A percentile compares a stretch with the other conserved stretches of the same genome.
Evolutionary conservation across 1,284 basidiomycete genomes (phyloP).

Genomic region (Fistulinella staudtii): DNA sequence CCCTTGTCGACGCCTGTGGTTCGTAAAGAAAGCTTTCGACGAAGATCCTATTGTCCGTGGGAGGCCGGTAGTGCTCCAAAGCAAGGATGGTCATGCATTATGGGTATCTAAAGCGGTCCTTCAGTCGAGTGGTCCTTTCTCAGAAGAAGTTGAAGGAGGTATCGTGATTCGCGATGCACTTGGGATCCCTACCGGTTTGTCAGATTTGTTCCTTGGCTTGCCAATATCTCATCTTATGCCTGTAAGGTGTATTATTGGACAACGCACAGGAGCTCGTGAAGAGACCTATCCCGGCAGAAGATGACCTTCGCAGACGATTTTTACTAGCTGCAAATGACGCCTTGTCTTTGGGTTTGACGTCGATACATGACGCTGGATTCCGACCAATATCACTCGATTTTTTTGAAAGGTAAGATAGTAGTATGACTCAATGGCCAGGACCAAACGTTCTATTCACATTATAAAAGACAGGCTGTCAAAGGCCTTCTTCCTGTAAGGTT

Average conservation of each 20-base stretch:
- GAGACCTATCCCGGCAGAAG: conserved; percentile 62
- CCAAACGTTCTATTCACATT: background rate
- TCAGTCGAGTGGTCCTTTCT: conserved; percentile 56
- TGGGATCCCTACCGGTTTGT: conserved; percentile 73
- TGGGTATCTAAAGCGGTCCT: conserved; percentile 77
- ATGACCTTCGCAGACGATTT: conserved; percentile 62
- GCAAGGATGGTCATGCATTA: conserved; percentile 86
- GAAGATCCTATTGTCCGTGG: conserved; percentile 62
- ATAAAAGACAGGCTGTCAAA: conserved; percentile 48
- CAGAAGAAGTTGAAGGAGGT: conserved; percentile 72
- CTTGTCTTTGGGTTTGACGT: conserved; percentile 67
- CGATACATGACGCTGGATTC: conserved; percentile 82
- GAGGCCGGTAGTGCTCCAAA: conserved; percentile 69
- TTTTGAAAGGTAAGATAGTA: conserved; percentile 54
- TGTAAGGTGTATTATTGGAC: conserved; percentile 62
- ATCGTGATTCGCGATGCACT: conserved; percentile 65
- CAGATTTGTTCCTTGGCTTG: conserved; percentile 4
- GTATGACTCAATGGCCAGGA: background rate
- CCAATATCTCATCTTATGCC: conserved; percentile 2
- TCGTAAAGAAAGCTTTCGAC: conserved; percentile 64
- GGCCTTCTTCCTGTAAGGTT: conserved; percentile 58
- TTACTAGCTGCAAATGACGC: conserved; percentile 63
- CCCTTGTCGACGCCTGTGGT: background rate
- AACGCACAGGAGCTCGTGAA: conserved; percentile 67
- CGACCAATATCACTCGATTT: conserved; percentile 67